These are phyloP conservation scores for Salix udensis DNA, from an alignment of 345 rosid species.

Conservation along the genomic window DNA sequence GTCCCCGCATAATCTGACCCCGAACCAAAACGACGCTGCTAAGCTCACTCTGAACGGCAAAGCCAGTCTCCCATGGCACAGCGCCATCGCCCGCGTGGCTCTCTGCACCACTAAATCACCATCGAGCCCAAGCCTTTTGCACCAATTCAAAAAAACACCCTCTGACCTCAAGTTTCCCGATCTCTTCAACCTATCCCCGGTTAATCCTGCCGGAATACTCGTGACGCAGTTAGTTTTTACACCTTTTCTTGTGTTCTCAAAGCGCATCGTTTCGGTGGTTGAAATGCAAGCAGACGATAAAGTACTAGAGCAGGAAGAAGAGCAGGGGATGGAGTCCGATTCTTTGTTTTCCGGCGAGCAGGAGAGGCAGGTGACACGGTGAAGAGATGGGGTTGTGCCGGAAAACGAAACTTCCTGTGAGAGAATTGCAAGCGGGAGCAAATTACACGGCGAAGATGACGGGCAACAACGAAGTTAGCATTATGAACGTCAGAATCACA, in stretches of 20 bases:
- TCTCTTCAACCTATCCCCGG: background rate
- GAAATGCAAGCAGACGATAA: constrained; percentile 23
- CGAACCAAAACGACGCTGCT: constrained; percentile 49
- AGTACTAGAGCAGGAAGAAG: constrained; percentile 7
- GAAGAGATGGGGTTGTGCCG: background rate
- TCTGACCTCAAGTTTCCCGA: constrained; percentile 20
- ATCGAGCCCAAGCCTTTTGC: constrained; percentile 30
- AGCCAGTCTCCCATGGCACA: constrained; percentile 17
- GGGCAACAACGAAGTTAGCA: constrained; percentile 56
- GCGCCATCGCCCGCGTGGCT: constrained; percentile 27
- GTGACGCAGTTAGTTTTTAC: background rate
- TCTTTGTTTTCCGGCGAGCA: constrained; percentile 6
- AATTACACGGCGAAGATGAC: constrained; percentile 34
- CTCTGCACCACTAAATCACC: constrained; percentile 11
- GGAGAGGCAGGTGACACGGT: constrained; percentile 11
- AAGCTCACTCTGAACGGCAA: constrained; percentile 30
- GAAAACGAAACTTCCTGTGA: constrained; percentile 14
- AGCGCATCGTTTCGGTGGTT: constrained; percentile 11
- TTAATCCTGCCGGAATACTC: background rate
- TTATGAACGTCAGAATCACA: constrained; percentile 45
- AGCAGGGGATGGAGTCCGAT: background rate
- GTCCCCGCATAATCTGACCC: constrained; percentile 21
- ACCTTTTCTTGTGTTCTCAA: background rate
- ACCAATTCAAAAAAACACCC: constrained; percentile 36
- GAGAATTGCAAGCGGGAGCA: constrained; percentile 20